phyloP scores from a whole-genome alignment of 2,329 filamentous ascomycete species.

The Pyricularia pennisetigena region DNA sequence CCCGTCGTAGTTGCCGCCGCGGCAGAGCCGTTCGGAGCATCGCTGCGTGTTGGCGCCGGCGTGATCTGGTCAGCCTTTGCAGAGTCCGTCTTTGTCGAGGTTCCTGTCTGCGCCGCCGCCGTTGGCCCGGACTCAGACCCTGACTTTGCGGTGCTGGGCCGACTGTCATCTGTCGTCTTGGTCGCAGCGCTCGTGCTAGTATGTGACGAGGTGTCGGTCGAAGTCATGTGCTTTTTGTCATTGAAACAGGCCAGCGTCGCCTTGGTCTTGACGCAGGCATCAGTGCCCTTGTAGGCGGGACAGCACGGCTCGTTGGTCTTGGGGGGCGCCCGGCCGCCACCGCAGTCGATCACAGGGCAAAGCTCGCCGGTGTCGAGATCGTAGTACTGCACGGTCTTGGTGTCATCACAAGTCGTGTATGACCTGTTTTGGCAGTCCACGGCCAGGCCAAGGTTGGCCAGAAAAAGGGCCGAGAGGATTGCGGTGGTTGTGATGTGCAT shows the following conservation, averaged over 20 bases:
- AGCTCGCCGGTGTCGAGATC: constrained; percentile 54
- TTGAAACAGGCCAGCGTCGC: background rate
- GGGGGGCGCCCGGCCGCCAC: constrained; percentile 54
- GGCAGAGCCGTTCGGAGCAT: background rate
- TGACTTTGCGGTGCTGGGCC: background rate
- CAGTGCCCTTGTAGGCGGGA: constrained; percentile 39
- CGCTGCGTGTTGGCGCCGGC: background rate
- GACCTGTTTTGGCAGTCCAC: background rate
- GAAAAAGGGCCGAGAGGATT: background rate
- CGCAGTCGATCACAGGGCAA: constrained; percentile 56
- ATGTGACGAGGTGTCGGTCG: background rate
- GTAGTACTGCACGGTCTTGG: constrained; percentile 22
- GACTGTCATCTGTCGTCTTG: background rate
- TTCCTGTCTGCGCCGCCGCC: background rate
- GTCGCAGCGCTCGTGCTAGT: background rate
- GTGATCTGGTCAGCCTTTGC: background rate
- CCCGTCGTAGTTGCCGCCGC: background rate
- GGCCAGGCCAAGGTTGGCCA: background rate
- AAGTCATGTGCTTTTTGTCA: background rate
- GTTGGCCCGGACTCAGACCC: background rate
- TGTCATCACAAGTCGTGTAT: background rate
- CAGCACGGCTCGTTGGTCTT: constrained; percentile 54
- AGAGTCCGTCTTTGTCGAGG: background rate
- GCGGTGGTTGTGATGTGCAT: background rate
- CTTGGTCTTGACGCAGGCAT: background rate